Evolutionary conservation across 257 asterid species (phyloP), one percentile per base, ranked within the genome.

Genomic region (Schizonepeta tenuifolia): DNA sequence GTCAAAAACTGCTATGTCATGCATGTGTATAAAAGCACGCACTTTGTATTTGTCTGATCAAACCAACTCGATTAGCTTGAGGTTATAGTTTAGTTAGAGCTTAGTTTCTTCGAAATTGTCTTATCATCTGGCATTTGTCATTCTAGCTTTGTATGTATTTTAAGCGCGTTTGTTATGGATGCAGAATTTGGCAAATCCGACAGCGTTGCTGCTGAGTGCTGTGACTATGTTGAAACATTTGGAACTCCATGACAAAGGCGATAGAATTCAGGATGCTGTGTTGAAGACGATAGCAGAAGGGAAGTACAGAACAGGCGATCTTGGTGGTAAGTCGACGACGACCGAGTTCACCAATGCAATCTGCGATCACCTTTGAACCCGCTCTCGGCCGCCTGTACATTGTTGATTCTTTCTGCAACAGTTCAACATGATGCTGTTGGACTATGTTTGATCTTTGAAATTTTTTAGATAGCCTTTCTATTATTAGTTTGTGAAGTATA

Each of bases 161-260:
- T 70, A 26, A 65, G 28, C 69, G 11, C 59, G 68, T 17, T 21
- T 78, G 50, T 47, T 54, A 12, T 46, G 40, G 3, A 0, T 77
- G 85, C 81, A 93, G 98, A 89, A 93, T 84, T 50, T 93, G 93
- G 98, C 98, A 15, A 93, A 93, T 69, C 98, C 98, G 68, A 93
- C 98, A 13, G 98, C 98, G 24, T 77, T 93, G 85, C 98, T 93
- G 73, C 86, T 93, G 78, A 93, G 98, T 68, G 51, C 91, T 0
- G 98, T 93, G 26, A 44, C 88, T 10, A 93, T 93, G 98, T 72
- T 93, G 79, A 90, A 86, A 24, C 98, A 93, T 75, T 79, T 93
- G 75, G 72, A 90, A 7, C 90, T 93, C 73, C 89, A 90, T 44
- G 90, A 90, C 18, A 87, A 89, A 64, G 98, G 93, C 0, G 97